Evolutionary conservation across 2,329 filamentous ascomycete genomes (phyloP).

Genomic region (Phialophora verrucosa): DNA sequence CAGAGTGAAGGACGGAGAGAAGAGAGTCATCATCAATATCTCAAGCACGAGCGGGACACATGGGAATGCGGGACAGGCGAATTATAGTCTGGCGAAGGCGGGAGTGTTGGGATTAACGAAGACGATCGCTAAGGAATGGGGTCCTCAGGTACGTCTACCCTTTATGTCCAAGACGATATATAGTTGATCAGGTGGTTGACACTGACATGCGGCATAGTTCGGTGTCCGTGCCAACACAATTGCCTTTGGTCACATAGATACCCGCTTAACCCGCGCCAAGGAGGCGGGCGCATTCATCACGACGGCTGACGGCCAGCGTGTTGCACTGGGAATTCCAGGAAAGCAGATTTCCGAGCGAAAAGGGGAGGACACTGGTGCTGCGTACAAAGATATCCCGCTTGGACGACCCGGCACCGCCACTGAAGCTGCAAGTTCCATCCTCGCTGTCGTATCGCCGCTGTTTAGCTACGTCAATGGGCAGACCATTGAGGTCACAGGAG

Average conservation of each 20-base stretch:
- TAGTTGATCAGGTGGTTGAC: neutral
- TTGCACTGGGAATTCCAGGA: slow-evolving; percentile 74
- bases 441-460: slow-evolving; percentile 80
- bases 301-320: slow-evolving; percentile 75
- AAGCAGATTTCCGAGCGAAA: slow-evolving; percentile 57
- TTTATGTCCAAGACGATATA: neutral
- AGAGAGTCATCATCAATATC: slow-evolving; percentile 81
- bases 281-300: slow-evolving; percentile 81
- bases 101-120: slow-evolving; percentile 83
- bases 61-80: slow-evolving; percentile 89
- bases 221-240: slow-evolving; percentile 83
- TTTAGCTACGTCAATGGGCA: slow-evolving; percentile 86
- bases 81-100: slow-evolving; percentile 85
- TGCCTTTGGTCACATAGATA: slow-evolving; percentile 82
- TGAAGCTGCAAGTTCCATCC: slow-evolving; percentile 77
- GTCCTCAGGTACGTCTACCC: slow-evolving; percentile 45
- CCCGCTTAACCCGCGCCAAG: slow-evolving; percentile 80
- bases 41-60: slow-evolving; percentile 80
- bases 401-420: slow-evolving; percentile 76
- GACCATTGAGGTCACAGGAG: slow-evolving; percentile 85
- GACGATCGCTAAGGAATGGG: slow-evolving; percentile 92
- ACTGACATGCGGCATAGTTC: slow-evolving; percentile 54
- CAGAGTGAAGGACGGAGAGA: slow-evolving; percentile 80
- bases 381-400: slow-evolving; percentile 75
- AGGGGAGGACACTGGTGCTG: slow-evolving; percentile 40